Conservation (phyloP, 73 alveolate genomes). For the Symbiodinium pilosum region DNA sequence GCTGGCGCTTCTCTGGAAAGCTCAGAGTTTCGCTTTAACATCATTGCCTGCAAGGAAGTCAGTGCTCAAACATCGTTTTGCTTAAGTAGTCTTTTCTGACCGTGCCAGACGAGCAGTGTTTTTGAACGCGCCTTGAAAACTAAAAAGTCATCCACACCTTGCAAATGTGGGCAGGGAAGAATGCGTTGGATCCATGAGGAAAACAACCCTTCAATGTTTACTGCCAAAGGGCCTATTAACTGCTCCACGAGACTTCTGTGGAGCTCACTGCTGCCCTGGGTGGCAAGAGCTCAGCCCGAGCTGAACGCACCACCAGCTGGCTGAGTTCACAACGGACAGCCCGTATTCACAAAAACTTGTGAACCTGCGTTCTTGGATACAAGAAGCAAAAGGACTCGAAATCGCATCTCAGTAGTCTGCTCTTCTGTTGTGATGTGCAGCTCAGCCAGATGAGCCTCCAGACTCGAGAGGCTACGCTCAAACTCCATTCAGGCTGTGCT, state of each 20-base stretch:
- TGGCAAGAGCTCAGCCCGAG: neutral
- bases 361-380: conserved; percentile 6
- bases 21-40: conserved; percentile 79
- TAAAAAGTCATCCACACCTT: conserved; percentile 77
- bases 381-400: neutral
- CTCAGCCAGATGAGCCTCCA: conserved; percentile 65
- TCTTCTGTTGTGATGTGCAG: conserved; percentile 72
- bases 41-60: conserved; percentile 46
- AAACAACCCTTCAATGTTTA: neutral
- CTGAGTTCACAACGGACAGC: neutral
- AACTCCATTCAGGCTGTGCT: neutral
- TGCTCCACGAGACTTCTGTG: conserved; percentile 89
- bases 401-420: neutral
- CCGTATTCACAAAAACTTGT: conserved; percentile 77
- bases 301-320: neutral
- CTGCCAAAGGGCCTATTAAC: neutral
- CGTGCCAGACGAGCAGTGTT: too few relatives aligned
- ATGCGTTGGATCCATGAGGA: neutral
- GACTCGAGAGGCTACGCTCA: neutral
- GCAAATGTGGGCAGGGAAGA: neutral
- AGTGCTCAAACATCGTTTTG: too few relatives aligned
- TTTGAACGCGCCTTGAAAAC: conserved; percentile 49
- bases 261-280: conserved; percentile 73
- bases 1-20: conserved; percentile 48
- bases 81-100: too few relatives aligned